A percentile compares a stretch with the other conserved stretches of the same genome.
These are phyloP conservation scores for Emydomyces testavorans DNA, from an alignment of 2,329 filamentous ascomycete species.

Conservation along the genomic window DNA sequence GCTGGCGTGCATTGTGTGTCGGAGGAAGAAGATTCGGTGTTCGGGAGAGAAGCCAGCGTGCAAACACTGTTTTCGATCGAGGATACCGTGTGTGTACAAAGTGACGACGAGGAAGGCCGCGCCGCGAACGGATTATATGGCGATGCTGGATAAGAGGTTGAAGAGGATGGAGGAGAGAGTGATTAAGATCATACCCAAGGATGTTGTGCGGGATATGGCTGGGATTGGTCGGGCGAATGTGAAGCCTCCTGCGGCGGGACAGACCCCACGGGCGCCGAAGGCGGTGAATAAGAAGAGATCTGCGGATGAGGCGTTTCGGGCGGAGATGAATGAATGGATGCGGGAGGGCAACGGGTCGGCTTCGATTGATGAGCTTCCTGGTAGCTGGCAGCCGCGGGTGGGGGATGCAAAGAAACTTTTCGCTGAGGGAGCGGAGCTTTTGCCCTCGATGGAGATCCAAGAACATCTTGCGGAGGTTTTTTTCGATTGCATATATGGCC, in stretches of 20 bases:
- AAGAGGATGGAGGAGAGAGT: constrained; percentile 97
- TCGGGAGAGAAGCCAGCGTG: constrained; percentile 96
- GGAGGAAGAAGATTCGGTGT: constrained; percentile 94
- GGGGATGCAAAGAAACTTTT: constrained; percentile 65
- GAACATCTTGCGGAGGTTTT: constrained; percentile 89
- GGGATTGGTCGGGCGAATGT: constrained; percentile 69
- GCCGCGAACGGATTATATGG: constrained; percentile 95
- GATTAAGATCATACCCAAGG: constrained; percentile 85
- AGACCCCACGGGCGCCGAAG: constrained; percentile 42
- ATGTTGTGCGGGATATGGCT: constrained; percentile 58
- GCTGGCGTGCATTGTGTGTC: constrained; percentile 86
- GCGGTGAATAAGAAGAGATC: constrained; percentile 60
- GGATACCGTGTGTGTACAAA: constrained; percentile 95
- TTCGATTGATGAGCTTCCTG: constrained; percentile 40
- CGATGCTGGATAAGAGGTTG: constrained; percentile 89
- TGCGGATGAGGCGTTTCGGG: constrained; percentile 76
- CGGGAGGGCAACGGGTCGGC: constrained; percentile 41
- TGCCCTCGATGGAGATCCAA: constrained; percentile 79
- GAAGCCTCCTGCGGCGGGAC: constrained; percentile 59
- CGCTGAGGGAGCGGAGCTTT: constrained; percentile 66
- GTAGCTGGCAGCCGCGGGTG: constrained; percentile 49
- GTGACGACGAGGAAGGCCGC: constrained; percentile 89
- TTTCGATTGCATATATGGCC: constrained; percentile 91
- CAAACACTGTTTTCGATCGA: constrained; percentile 85
- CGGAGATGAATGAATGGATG: constrained; percentile 72